Evolutionary conservation across 2,329 filamentous ascomycete species (phyloP).

Genomic region (Neofusicoccum kwambonambiense): DNA sequence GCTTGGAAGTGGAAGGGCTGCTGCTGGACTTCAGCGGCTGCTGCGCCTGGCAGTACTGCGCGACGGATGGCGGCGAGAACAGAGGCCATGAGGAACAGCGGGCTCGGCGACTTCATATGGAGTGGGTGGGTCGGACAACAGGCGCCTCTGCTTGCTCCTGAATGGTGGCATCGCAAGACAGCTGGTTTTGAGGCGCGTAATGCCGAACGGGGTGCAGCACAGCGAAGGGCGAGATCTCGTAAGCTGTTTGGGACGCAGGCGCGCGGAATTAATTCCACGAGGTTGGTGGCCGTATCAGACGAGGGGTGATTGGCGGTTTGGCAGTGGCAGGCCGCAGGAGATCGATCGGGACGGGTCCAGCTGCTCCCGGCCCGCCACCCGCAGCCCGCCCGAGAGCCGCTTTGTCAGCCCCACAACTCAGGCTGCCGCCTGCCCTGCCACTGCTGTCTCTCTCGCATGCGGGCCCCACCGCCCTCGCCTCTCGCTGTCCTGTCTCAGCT

Average conservation of each 20-base stretch:
- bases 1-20: constrained; percentile 14
- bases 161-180: not conserved
- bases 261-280: constrained; percentile 3
- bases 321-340: not conserved
- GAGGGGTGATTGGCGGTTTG: not conserved
- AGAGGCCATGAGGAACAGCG: constrained; percentile 6
- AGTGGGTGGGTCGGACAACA: not conserved
- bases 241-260: not conserved
- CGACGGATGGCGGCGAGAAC: constrained; percentile 1
- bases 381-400: not conserved
- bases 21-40: not conserved
- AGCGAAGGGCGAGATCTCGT: not conserved
- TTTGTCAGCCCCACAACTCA: not conserved
- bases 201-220: not conserved
- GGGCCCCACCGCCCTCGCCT: too few relatives aligned
- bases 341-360: not conserved
- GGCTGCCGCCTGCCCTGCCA: not conserved
- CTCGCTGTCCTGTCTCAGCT: not conserved
- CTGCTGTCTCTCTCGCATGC: too few relatives aligned
- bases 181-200: not conserved
- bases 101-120: constrained; percentile 11
- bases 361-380: not conserved
- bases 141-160: not conserved
- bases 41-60: not conserved
- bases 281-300: too few relatives aligned